Evolutionary conservation across 139 green algal genomes (phyloP).

Genomic region (Tetradesmus obliquus): DNA sequence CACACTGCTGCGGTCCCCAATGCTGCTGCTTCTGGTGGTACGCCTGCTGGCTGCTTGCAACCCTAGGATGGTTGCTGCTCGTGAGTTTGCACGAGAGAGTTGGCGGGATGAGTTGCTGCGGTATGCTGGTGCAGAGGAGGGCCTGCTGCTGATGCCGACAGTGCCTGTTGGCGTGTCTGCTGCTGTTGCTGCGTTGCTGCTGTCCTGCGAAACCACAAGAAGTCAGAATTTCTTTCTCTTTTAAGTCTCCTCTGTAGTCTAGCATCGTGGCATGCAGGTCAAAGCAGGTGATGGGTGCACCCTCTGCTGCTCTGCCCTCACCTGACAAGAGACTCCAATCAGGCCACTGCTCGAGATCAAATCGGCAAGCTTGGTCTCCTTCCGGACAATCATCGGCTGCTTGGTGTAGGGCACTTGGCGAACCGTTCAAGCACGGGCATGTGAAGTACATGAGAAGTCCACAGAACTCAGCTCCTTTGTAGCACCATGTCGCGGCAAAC

Average conservation of each 20-base stretch:
- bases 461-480: too few relatives aligned
- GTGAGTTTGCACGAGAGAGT: neutral
- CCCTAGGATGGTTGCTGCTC: constrained; percentile 28
- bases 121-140: constrained; percentile 7
- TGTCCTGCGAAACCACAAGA: neutral
- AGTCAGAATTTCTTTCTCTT: neutral
- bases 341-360: neutral
- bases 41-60: constrained; percentile 19
- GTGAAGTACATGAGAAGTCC: too few relatives aligned
- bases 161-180: neutral
- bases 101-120: neutral
- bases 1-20: neutral
- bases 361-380: constrained; percentile 26
- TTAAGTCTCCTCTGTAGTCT: neutral
- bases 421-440: neutral
- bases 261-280: neutral
- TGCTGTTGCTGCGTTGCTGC: neutral
- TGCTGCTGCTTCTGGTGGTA: neutral
- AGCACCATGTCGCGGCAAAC: too few relatives aligned
- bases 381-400: neutral
- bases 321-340: neutral
- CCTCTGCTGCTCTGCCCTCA: neutral
- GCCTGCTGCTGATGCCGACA: neutral
- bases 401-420: neutral
- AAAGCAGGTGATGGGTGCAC: neutral